Evolutionary conservation across 1,284 basidiomycete species (phyloP).

Genomic region (Fomitopsis schrenkii): DNA sequence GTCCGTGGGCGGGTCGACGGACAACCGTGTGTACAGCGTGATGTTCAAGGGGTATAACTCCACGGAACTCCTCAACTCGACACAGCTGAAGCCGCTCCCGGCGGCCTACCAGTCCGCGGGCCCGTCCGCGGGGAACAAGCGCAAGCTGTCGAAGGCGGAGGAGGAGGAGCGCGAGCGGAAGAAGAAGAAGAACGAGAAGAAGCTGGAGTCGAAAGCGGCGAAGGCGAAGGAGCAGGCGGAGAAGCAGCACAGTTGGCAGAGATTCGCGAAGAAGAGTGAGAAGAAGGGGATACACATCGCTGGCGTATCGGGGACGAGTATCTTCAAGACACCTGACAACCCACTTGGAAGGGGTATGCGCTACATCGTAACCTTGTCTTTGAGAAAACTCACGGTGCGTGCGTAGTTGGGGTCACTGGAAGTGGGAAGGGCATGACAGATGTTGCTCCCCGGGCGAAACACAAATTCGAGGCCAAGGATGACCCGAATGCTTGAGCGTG

Average conservation of each 20-base stretch:
- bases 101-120: slow-evolving; percentile 41
- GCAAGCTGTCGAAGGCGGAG: slow-evolving; percentile 76
- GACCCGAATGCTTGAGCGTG: slow-evolving; percentile 25
- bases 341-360: slow-evolving; percentile 77
- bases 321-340: slow-evolving; percentile 96
- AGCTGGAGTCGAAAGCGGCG: slow-evolving; percentile 78
- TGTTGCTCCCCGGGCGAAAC: slow-evolving; percentile 68
- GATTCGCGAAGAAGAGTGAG: slow-evolving; percentile 95
- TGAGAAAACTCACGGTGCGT: background rate
- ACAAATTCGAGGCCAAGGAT: slow-evolving; percentile 66
- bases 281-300: slow-evolving; percentile 93
- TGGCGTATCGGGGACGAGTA: slow-evolving; percentile 84
- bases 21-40: slow-evolving; percentile 87
- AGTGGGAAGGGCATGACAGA: slow-evolving; percentile 93
- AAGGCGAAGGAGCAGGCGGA: slow-evolving; percentile 88
- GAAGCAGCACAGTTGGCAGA: slow-evolving; percentile 95
- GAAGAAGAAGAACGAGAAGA: slow-evolving; percentile 97
- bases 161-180: slow-evolving; percentile 89
- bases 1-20: slow-evolving; percentile 80
- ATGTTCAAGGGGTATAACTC: slow-evolving; percentile 95
- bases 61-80: slow-evolving; percentile 82
- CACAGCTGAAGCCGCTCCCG: slow-evolving; percentile 71
- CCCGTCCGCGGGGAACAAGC: slow-evolving; percentile 52
- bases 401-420: slow-evolving; percentile 87
- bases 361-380: background rate